phyloP scores from a whole-genome alignment of 768 basidiomycete species.

The Lactarius sanguifluus region DNA sequence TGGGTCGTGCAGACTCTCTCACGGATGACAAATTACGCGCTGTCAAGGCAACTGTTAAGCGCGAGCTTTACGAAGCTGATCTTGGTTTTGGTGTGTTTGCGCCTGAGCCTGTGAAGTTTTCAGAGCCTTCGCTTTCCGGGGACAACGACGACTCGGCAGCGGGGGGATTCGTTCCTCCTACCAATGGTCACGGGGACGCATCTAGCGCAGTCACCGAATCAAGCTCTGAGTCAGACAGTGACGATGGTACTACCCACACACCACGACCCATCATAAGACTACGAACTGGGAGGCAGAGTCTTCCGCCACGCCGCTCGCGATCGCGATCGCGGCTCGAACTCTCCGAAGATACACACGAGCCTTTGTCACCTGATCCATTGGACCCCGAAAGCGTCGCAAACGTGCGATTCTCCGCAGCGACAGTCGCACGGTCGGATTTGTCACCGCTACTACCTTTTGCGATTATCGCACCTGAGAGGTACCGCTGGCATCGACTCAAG shows the following conservation, averaged over 20 bases:
- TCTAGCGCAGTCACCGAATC: slow-evolving; percentile 31
- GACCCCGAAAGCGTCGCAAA: slow-evolving; percentile 73
- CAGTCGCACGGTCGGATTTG: slow-evolving; percentile 61
- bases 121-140: slow-evolving; percentile 20
- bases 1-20: slow-evolving; percentile 78
- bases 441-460: slow-evolving; percentile 70
- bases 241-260: slow-evolving; percentile 53
- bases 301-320: slow-evolving; percentile 52
- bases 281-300: slow-evolving; percentile 48
- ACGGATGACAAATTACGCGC: slow-evolving; percentile 73
- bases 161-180: slow-evolving; percentile 22
- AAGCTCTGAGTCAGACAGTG: slow-evolving; percentile 44
- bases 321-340: slow-evolving; percentile 68
- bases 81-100: slow-evolving; percentile 80
- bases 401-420: slow-evolving; percentile 72
- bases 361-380: slow-evolving; percentile 52
- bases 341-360: slow-evolving; percentile 57
- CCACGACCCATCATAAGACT: slow-evolving; percentile 80
- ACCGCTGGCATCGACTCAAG: slow-evolving; percentile 42
- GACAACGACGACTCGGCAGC: slow-evolving; percentile 9
- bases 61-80: slow-evolving; percentile 61
- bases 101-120: slow-evolving; percentile 38
- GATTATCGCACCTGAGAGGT: slow-evolving; percentile 69
- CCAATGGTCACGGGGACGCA: slow-evolving; percentile 34
- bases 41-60: slow-evolving; percentile 72